Base-by-base conservation (phyloP, 768 basidiomycete species). In the Leccinum fibrillosum region DNA sequence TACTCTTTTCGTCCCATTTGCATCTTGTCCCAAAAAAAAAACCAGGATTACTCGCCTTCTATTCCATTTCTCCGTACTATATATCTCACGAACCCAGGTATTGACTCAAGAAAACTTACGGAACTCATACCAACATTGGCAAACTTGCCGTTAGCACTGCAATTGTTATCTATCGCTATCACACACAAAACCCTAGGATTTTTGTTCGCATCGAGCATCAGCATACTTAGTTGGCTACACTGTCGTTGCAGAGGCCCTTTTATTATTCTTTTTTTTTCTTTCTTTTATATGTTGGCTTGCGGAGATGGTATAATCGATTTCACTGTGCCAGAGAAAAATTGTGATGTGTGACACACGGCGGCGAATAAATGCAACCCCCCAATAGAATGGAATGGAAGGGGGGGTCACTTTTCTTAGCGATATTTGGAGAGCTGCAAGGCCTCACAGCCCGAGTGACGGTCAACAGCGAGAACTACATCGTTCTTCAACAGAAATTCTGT, bases 91-190 rank as follows among this genome's bases (percentile, higher is more conserved):
- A 72, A 68, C 58, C 61, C 62, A 58, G 34, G 61, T 61, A 63
- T 68, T 61, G 59, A 62, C 64, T 60, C 59, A 55, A 66, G 63
- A 70, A 72, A 74, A 67, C 60, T 63, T 68, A 61, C 62, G 70
- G 72, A 72, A 72, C 63, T 32, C 72, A 71, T 72, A 73, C 65
- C 69, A 71, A 63, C 62, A 68, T 54, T 54, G 63, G 65, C 58
- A 48, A 53, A 25, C 62, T 65, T 64, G 63, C 69, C 65, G 45
- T 57, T 61, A 63, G 58, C 72, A 69, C 58, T 52, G 68, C 67
- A 72, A 70, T 64, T 73, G 67, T 71, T 74, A 74, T 69, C 64
- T 72, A 72, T 65, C 57, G 53, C 61, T 64, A 49, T 68, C 64
- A 23, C 62, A 72, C 59, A 69, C 59, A 60, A 67, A 63, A 67